A percentile compares a stretch with the other conserved stretches of the same genome.
phyloP scores from a whole-genome alignment of 2,329 filamentous ascomycete genomes.

The Phaeosphaeria sp. region DNA sequence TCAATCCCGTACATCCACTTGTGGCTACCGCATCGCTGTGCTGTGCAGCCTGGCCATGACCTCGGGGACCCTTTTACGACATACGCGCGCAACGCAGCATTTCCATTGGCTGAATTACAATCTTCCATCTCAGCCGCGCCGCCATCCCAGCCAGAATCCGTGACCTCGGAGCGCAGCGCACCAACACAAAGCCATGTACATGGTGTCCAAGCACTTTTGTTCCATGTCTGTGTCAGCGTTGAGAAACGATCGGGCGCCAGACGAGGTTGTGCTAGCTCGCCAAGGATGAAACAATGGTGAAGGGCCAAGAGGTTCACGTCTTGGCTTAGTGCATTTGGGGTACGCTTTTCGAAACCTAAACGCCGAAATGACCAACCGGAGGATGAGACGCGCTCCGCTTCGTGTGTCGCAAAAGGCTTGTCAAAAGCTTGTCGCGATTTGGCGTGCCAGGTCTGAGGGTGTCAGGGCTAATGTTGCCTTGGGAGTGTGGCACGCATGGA shows the following conservation, averaged over 20 bases:
- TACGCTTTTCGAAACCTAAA: conserved; percentile 36
- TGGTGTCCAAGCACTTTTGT: conserved; percentile 15
- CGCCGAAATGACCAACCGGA: conserved; percentile 30
- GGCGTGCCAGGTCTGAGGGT: conserved; percentile 16
- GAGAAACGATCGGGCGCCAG: conserved; percentile 10
- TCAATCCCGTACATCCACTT: neutral
- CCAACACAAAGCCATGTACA: conserved; percentile 5
- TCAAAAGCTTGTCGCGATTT: conserved; percentile 31
- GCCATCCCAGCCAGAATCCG: conserved; percentile 8
- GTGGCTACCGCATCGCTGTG: neutral
- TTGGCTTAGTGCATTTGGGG: conserved; percentile 32
- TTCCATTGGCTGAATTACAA: conserved; percentile 11
- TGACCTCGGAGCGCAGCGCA: neutral
- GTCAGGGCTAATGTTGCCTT: conserved; percentile 31
- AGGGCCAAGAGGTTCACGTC: conserved; percentile 30
- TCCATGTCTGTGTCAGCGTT: conserved; percentile 37
- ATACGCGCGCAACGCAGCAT: neutral
- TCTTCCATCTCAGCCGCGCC: conserved; percentile 16
- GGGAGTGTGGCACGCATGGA: conserved; percentile 9
- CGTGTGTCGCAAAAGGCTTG: conserved; percentile 34
- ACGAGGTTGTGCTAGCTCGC: conserved; percentile 33
- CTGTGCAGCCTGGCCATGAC: conserved; percentile 1
- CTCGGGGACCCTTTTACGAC: neutral
- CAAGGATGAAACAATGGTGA: conserved; percentile 47
- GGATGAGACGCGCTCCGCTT: conserved; percentile 16